Percentiles rank a stretch among this genome's conserved stretches.
Evolutionary conservation across 192 early-diverging fungal genomes (phyloP).

Genomic region (Cetraspora pellucida): DNA sequence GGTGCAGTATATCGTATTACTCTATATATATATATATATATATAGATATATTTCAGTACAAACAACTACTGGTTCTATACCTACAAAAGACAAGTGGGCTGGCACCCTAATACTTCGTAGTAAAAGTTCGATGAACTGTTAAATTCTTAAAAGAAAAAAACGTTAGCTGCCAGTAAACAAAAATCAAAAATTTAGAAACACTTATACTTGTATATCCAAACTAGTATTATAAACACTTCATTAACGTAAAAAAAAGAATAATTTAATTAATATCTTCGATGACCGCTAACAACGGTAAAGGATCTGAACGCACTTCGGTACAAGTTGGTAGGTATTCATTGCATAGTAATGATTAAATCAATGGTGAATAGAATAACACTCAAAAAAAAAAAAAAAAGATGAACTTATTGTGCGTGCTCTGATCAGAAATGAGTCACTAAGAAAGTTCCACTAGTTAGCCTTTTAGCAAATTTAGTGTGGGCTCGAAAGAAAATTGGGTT

Average conservation of each 20-base stretch:
- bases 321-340: background rate
- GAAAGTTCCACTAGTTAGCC: too few relatives aligned
- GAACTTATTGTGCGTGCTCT: background rate
- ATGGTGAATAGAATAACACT: too few relatives aligned
- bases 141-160: too few relatives aligned
- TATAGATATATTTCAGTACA: background rate
- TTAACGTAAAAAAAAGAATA: background rate
- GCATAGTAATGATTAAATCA: too few relatives aligned
- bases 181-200: too few relatives aligned
- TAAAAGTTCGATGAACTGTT: too few relatives aligned
- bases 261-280: background rate
- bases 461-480: too few relatives aligned
- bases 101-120: background rate
- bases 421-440: too few relatives aligned
- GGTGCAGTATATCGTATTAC: background rate
- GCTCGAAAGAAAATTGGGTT: too few relatives aligned
- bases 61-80: background rate
- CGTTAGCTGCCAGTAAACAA: too few relatives aligned
- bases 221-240: too few relatives aligned
- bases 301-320: background rate
- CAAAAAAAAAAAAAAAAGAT: background rate
- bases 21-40: background rate
- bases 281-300: background rate
- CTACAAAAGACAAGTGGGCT: background rate
- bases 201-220: too few relatives aligned